Conservation (phyloP, 2,329 filamentous ascomycete species). For the Venturia effusa region DNA sequence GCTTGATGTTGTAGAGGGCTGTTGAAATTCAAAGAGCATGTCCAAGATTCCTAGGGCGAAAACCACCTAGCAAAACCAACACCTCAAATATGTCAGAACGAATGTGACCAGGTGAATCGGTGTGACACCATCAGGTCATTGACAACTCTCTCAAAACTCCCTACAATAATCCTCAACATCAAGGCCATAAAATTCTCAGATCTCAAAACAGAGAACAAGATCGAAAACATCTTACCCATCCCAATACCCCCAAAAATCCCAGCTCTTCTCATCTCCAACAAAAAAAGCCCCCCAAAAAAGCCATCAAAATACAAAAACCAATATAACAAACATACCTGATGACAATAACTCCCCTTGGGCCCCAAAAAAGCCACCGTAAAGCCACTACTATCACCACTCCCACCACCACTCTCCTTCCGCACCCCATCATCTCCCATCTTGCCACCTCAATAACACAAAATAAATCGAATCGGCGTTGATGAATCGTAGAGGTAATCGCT, state of each 20-base stretch:
- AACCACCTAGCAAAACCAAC: too few species aligned
- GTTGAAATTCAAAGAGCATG: too few species aligned
- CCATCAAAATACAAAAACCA: not conserved
- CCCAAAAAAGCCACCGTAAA: slow-evolving; percentile 12
- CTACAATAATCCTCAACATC: too few species aligned
- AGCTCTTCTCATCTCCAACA: not conserved
- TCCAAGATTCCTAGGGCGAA: too few species aligned
- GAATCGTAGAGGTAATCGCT: not conserved
- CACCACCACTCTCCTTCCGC: not conserved
- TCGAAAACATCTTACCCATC: not conserved
- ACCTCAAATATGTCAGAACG: too few species aligned
- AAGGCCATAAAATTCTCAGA: too few species aligned
- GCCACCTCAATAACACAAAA: not conserved
- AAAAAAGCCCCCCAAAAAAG: too few species aligned
- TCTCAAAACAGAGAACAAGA: not conserved
- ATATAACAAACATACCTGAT: slow-evolving; percentile 13
- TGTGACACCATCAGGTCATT: too few species aligned
- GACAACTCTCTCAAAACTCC: too few species aligned
- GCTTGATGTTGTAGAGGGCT: too few species aligned
- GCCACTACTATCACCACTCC: not conserved
- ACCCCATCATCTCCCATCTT: not conserved
- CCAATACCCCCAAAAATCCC: not conserved
- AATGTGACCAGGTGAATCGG: too few species aligned
- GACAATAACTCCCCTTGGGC: slow-evolving; percentile 11
- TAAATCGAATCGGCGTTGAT: not conserved